Evolutionary conservation across 2,329 filamentous ascomycete species (phyloP), one percentile per base, ranked within the genome.

Genomic region (Venturia effusa): DNA sequence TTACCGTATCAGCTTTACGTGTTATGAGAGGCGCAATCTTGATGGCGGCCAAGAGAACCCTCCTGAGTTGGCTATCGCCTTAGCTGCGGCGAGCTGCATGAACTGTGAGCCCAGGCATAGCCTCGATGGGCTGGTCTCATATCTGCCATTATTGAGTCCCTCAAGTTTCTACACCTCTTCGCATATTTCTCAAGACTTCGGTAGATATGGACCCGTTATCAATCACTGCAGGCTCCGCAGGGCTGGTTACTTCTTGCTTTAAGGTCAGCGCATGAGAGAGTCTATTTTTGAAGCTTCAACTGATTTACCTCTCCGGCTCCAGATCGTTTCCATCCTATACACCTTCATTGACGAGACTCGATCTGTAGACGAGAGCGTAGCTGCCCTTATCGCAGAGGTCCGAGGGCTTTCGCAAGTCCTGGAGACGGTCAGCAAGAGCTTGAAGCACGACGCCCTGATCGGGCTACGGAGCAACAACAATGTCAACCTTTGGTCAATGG

Each of bases 311-410:
- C 2, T 34, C 10, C 39, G 1, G 32, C 6, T 27, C 7, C 55
- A 59, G 55, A 59, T 59, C 3, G 19, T 27, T 59, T 37, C 55
- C 27, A 24, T 40, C 55, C 55, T 59, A 22, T 59, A 59, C 39
- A 59, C 55, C 32, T 59, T 59, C 55, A 59, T 59, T 27, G 55
- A 59, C 27, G 55, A 59, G 19, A 34, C 55, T 34, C 55, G 55
- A 34, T 40, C 32, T 22, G 55, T 59, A 59, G 55, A 59, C 39
- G 27, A 59, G 10, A 59, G 34, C 15, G 32, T 59, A 17, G 55
- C 39, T 59, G 55, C 55, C 19, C 55, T 59, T 37, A 59, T 37
- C 27, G 55, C 32, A 22, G 55, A 59, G 39, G 27, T 59, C 55
- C 27, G 19, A 22, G 55, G 55, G n/a, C 55, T 59, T 17, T 59